phyloP scores from a whole-genome alignment of 2,329 filamentous ascomycete genomes.

The Xylariomycetidae sp. region DNA sequence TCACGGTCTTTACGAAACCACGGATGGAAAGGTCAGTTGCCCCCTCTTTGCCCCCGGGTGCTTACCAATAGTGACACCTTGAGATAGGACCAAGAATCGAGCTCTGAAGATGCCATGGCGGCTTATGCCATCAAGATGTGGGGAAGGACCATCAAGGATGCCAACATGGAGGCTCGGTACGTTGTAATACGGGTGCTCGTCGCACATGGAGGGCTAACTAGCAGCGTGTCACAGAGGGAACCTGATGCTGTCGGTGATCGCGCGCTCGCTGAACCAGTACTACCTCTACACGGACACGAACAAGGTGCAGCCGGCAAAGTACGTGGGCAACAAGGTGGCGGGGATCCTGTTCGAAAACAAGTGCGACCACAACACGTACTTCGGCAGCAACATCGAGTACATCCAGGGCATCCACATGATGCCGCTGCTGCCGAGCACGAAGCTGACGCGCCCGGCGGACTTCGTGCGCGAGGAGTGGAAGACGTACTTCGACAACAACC shows the following conservation, averaged over 20 bases:
- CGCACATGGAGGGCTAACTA: too few species aligned
- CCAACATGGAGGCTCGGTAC: conserved; percentile 68
- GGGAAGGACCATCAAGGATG: conserved; percentile 72
- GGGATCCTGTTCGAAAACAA: conserved; percentile 90
- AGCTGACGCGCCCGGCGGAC: conserved; percentile 56
- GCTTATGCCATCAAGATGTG: conserved; percentile 90
- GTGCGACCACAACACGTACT: conserved; percentile 87
- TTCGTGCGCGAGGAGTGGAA: conserved; percentile 85
- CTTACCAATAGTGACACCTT: not conserved
- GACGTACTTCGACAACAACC: conserved; percentile 64
- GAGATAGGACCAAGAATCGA: conserved; percentile 68
- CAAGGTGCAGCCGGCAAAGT: conserved; percentile 63
- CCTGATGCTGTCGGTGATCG: conserved; percentile 74
- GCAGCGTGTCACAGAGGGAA: conserved; percentile 49
- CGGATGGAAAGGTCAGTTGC: conserved; percentile 59
- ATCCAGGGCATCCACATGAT: conserved; percentile 72
- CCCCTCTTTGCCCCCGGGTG: rapidly evolving
- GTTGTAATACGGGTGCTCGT: too few species aligned
- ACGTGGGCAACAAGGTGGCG: conserved; percentile 70
- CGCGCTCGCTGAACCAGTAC: conserved; percentile 69
- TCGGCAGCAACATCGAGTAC: conserved; percentile 66
- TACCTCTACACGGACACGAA: conserved; percentile 74
- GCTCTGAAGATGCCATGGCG: conserved; percentile 84
- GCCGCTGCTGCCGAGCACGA: conserved; percentile 55
- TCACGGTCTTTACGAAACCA: conserved; percentile 64